A percentile compares a stretch with the other conserved stretches of the same genome.
These are phyloP conservation scores for Pulveroboletus sp. DNA, from an alignment of 768 basidiomycete genomes.

Conservation along the genomic window DNA sequence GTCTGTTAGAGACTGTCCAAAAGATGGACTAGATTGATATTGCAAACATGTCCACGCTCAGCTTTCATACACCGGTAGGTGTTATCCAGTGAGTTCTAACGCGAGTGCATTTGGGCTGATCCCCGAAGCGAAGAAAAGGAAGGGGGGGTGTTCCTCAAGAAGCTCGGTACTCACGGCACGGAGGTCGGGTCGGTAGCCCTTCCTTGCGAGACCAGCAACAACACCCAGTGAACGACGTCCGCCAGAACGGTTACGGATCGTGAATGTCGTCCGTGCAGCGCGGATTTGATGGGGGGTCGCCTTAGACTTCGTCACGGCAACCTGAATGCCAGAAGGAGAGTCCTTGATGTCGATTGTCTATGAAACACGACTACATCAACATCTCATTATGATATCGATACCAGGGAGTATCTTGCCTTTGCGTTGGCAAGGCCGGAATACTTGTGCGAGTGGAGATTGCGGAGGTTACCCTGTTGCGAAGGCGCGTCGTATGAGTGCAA, in stretches of 20 bases:
- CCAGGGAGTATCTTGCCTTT: conserved; percentile 46
- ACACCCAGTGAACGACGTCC: conserved; percentile 66
- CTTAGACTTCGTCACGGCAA: conserved; percentile 63
- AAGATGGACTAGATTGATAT: conserved; percentile 41
- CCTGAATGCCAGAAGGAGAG: conserved; percentile 49
- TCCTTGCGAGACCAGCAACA: conserved; percentile 53
- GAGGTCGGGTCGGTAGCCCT: conserved; percentile 75
- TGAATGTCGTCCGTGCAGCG: conserved; percentile 42
- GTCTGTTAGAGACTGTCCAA: conserved; percentile 19
- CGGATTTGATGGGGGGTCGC: conserved; percentile 49
- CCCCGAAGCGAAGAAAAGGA: not conserved
- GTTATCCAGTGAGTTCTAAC: conserved; percentile 88
- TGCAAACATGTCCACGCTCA: conserved; percentile 95
- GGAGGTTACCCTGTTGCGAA: conserved; percentile 67
- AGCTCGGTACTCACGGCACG: conserved; percentile 54
- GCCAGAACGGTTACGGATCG: conserved; percentile 66
- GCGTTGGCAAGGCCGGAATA: conserved; percentile 85
- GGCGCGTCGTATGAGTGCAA: conserved; percentile 4
- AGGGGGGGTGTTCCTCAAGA: not conserved
- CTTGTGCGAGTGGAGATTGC: conserved; percentile 87
- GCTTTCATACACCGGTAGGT: conserved; percentile 64
- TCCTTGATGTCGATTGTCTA: conserved; percentile 67
- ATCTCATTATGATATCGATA: not conserved
- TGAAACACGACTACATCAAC: not conserved
- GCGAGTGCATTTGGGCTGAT: conserved; percentile 56